Evolutionary conservation across 1,284 basidiomycete genomes (phyloP), one percentile per base, ranked within the genome.

Genomic region (Sphaerobolus stellatus): DNA sequence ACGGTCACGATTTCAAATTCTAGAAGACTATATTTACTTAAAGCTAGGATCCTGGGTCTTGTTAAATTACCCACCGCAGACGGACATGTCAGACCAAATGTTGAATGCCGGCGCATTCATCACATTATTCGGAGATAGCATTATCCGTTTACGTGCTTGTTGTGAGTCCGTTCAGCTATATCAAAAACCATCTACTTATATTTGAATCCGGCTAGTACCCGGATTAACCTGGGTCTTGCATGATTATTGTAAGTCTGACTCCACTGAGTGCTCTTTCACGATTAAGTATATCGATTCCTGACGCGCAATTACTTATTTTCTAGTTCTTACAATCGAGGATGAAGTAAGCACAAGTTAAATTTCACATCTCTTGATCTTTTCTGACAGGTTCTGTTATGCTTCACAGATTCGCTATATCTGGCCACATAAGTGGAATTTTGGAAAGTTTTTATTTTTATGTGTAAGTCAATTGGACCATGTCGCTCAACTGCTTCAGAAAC

Each of bases 201-300:
- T n/a, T n/a, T n/a, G n/a, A n/a, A n/a, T n/a, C n/a, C n/a, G n/a
- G n/a, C n/a, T n/a, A 48, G 45, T 48, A 16, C 45, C 45, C 9
- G 45, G 45, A 4, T 29, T 48, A n/a, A 48, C 45, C 25, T 48
- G 45, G 45, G 45, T 48, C 13, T 48, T 48, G 18, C 29, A 48
- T 18, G 45, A 48, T 48, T 48, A 48, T 48, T 48, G 45, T 48
- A 27, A 48, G 45, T 13, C n/a, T 24, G 2, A 13, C 14, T 27
- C 5, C 25, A 29, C n/a, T n/a, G n/a, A n/a, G 28, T 9, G 9
- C 30, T 5, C 18, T 20, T 7, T 18, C n/a, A n/a, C 11, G 11
- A 4, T 14, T 27, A 4, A 6, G 22, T 3, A 29, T n/a, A 18
- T 48, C 13, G 29, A 7, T 14, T 14, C 3, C 9, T 31, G 29